phyloP scores from a whole-genome alignment of 768 basidiomycete species.

The Lepiota subincarnata region DNA sequence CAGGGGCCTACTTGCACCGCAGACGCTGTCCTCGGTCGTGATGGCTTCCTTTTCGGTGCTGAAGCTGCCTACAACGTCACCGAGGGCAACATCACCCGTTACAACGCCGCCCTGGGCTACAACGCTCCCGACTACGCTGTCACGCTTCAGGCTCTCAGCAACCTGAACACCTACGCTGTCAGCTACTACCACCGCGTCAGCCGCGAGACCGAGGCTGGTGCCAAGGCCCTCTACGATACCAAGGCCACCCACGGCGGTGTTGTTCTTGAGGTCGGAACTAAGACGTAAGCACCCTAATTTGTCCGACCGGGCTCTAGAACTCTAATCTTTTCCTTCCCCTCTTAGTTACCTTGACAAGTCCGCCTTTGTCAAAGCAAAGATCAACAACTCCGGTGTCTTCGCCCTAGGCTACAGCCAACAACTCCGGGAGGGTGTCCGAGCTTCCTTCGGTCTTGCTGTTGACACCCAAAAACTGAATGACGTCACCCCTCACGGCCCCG shows the following conservation, averaged over 20 bases:
- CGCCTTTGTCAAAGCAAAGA: conserved; percentile 96
- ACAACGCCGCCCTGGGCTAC: conserved; percentile 90
- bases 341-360: conserved; percentile 76
- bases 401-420: conserved; percentile 90
- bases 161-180: conserved; percentile 89
- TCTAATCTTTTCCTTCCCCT: conserved; percentile 2
- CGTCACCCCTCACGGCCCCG: conserved; percentile 52
- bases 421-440: conserved; percentile 91
- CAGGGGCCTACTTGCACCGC: conserved; percentile 97
- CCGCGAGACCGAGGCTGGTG: conserved; percentile 89
- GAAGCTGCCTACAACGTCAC: conserved; percentile 97
- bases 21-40: conserved; percentile 92
- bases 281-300: conserved; percentile 59
- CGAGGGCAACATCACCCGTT: conserved; percentile 87
- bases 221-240: conserved; percentile 94
- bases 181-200: conserved; percentile 98
- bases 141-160: conserved; percentile 91
- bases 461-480: conserved; percentile 93
- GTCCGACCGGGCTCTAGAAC: background rate
- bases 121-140: conserved; percentile 95
- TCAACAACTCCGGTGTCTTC: conserved; percentile 93
- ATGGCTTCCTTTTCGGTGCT: conserved; percentile 95
- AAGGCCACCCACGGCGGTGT: conserved; percentile 86
- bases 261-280: conserved; percentile 90
- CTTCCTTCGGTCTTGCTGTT: conserved; percentile 89